Conservation (phyloP, 2,329 filamentous ascomycete genomes). For the Xylaria digitata region DNA sequence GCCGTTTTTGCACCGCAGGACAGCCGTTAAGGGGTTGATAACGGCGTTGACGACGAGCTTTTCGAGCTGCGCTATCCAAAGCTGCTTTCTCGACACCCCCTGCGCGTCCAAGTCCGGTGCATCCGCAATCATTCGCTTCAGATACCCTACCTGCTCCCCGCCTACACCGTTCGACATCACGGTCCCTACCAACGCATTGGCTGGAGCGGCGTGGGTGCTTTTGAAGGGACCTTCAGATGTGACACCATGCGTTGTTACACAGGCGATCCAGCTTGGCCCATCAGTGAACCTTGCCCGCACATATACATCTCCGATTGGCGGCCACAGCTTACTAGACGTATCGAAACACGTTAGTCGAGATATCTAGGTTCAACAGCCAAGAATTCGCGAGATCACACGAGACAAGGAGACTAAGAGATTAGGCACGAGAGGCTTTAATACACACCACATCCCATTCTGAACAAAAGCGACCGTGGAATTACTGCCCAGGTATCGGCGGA, state of each 20-base stretch:
- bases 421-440: neutral
- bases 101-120: conserved; percentile 58
- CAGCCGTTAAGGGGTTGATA: conserved; percentile 85
- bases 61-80: conserved; percentile 78
- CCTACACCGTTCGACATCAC: conserved; percentile 52
- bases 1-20: conserved; percentile 84
- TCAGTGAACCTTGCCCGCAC: conserved; percentile 53
- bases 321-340: conserved; percentile 59
- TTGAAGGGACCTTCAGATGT: conserved; percentile 62
- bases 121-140: conserved; percentile 56
- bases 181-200: conserved; percentile 60
- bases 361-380: too few species aligned
- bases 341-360: neutral
- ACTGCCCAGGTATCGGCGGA: conserved; percentile 71
- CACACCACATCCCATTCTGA: conserved; percentile 84
- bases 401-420: neutral
- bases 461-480: conserved; percentile 82
- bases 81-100: conserved; percentile 55
- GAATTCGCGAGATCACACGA: neutral
- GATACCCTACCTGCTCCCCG: conserved; percentile 46
- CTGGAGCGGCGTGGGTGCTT: conserved; percentile 64
- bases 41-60: conserved; percentile 85
- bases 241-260: conserved; percentile 70
- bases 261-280: conserved; percentile 77
- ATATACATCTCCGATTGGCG: conserved; percentile 61